Percentiles rank a stretch among this genome's conserved stretches.
These are phyloP conservation scores for Phaeosphaeriaceae sp. DNA, from an alignment of 2,329 filamentous ascomycete genomes.

Conservation along the genomic window DNA sequence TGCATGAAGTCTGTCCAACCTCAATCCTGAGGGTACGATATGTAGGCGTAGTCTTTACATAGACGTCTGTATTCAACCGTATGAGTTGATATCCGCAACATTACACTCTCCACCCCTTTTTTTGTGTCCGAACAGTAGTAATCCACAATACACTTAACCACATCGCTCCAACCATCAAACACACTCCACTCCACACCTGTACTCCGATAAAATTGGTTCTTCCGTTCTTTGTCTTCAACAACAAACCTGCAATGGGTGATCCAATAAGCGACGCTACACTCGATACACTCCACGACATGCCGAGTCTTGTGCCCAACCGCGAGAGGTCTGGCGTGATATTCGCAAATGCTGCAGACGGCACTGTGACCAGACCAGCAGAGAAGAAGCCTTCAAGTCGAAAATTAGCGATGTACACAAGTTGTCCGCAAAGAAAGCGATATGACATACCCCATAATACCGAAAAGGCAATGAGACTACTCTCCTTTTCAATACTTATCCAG, in stretches of 20 bases:
- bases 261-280: conserved; percentile 45
- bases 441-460: conserved; percentile 46
- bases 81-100: not conserved
- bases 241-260: conserved; percentile 44
- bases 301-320: conserved; percentile 42
- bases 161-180: conserved; percentile 36
- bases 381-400: conserved; percentile 36
- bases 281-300: conserved; percentile 47
- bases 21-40: not conserved
- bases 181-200: conserved; percentile 46
- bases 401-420: not conserved
- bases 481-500: conserved; percentile 42
- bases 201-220: conserved; percentile 38
- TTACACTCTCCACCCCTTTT: conserved; percentile 42
- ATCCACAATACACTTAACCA: conserved; percentile 38
- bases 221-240: conserved; percentile 33
- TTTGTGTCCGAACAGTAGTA: conserved; percentile 27
- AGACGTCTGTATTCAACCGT: too few species aligned
- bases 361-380: conserved; percentile 46
- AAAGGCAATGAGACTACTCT: conserved; percentile 40
- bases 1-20: not conserved
- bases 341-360: conserved; percentile 46
- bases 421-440: too few species aligned
- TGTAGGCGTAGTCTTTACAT: not conserved
- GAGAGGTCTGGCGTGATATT: conserved; percentile 46